These are phyloP conservation scores for Dothideomycetidae sp. DNA, from an alignment of 2,329 filamentous ascomycete species.

Conservation along the genomic window DNA sequence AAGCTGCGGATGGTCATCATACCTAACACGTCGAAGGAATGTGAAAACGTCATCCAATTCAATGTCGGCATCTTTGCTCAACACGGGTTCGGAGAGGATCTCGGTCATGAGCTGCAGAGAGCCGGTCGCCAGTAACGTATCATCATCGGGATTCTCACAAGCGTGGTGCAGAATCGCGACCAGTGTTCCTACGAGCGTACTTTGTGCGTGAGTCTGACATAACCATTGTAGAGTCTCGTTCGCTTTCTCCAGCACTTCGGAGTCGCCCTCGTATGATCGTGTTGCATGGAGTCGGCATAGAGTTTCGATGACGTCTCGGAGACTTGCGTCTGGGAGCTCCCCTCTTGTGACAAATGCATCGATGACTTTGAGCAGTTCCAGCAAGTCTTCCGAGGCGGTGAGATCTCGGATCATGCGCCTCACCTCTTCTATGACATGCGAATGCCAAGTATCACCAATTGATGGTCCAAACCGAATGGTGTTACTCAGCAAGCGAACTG, in stretches of 20 bases:
- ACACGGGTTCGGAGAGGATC: slow-evolving; percentile 4
- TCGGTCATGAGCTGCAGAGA: slow-evolving; percentile 7
- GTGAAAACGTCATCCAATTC: slow-evolving; percentile 4
- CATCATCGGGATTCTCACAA: background rate
- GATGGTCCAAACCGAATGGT: slow-evolving; percentile 7
- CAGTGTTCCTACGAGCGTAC: slow-evolving; percentile 9
- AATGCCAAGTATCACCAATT: slow-evolving; percentile 2
- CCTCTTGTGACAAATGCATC: slow-evolving; percentile 9
- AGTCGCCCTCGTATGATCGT: background rate
- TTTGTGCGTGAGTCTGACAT: slow-evolving; percentile 11
- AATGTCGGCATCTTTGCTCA: slow-evolving; percentile 4
- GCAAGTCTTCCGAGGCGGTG: background rate
- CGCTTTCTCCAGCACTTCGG: slow-evolving; percentile 8
- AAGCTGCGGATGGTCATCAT: background rate
- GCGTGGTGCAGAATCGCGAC: slow-evolving; percentile 2
- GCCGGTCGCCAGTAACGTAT: slow-evolving; percentile 1
- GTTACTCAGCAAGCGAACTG: slow-evolving; percentile 2
- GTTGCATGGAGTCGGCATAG: slow-evolving; percentile 4
- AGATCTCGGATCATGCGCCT: slow-evolving; percentile 5
- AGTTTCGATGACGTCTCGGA: slow-evolving; percentile 2
- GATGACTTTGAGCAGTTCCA: slow-evolving; percentile 3
- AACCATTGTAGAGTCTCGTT: slow-evolving; percentile 11
- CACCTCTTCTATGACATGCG: slow-evolving; percentile 5
- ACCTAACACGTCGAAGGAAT: slow-evolving; percentile 1
- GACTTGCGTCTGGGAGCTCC: slow-evolving; percentile 4